phyloP scores from a whole-genome alignment of 495 filamentous ascomycete species.

The Baudoinia panamericana region DNA sequence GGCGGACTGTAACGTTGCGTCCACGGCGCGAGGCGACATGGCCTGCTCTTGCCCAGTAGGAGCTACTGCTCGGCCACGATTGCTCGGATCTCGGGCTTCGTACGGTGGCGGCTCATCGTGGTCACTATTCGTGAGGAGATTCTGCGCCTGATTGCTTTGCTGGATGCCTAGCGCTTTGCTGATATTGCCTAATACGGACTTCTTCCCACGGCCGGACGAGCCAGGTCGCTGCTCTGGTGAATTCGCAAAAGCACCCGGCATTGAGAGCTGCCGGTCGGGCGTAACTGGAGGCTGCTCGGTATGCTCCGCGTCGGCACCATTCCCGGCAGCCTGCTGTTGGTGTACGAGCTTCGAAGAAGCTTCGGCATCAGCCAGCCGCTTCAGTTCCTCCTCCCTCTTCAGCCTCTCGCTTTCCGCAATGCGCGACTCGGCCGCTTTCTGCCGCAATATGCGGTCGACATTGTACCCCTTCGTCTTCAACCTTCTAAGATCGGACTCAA shows the following conservation, averaged over 20 bases:
- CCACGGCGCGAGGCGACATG: slow-evolving; percentile 33
- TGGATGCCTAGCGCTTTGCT: slow-evolving; percentile 14
- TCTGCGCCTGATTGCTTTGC: slow-evolving; percentile 3
- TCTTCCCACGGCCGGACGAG: slow-evolving; percentile 8
- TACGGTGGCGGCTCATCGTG: slow-evolving; percentile 34
- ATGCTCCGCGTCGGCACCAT: slow-evolving; percentile 14
- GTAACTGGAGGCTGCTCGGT: slow-evolving; percentile 35
- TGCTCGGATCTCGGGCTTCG: slow-evolving; percentile 31
- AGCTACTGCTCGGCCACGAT: slow-evolving; percentile 11
- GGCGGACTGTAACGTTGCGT: slow-evolving; percentile 62
- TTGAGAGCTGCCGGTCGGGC: slow-evolving; percentile 14
- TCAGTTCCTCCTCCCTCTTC: slow-evolving; percentile 64
- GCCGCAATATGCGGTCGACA: slow-evolving; percentile 77
- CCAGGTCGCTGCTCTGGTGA: slow-evolving; percentile 15
- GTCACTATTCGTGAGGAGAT: slow-evolving; percentile 8
- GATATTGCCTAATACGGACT: slow-evolving; percentile 16
- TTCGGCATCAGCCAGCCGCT: slow-evolving; percentile 43
- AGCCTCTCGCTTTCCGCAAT: slow-evolving; percentile 71
- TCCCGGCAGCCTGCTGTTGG: neutral
- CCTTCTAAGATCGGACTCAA: slow-evolving; percentile 66
- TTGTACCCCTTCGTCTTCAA: slow-evolving; percentile 81
- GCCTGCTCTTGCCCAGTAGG: slow-evolving; percentile 15
- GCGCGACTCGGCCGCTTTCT: slow-evolving; percentile 68
- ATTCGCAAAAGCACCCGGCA: slow-evolving; percentile 16
- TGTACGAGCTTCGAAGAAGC: neutral